These are phyloP conservation scores for Vigna nakashimae DNA, from an alignment of 306 rosid species.

Conservation along the genomic window DNA sequence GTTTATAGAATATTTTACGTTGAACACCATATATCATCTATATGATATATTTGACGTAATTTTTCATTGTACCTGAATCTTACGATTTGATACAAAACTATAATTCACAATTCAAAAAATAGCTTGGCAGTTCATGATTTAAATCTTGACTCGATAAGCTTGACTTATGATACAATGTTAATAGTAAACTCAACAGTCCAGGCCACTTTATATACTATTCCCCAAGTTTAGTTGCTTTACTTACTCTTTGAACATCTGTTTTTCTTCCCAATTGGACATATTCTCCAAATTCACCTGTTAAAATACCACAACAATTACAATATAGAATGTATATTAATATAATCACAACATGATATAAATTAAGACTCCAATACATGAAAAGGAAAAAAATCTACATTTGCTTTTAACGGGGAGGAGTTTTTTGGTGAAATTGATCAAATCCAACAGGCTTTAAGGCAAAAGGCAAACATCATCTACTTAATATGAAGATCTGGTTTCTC, in stretches of 20 bases:
- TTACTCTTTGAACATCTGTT: conserved; percentile 93
- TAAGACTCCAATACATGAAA: not conserved
- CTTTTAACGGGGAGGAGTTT: not conserved
- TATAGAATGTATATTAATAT: conserved; percentile 6
- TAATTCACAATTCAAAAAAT: no score
- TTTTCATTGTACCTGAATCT: no score
- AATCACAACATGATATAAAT: conserved; percentile 17
- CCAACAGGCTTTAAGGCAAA: not conserved
- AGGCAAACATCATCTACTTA: not conserved
- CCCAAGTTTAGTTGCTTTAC: conserved; percentile 53
- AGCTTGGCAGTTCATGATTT: no score
- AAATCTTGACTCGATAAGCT: no score
- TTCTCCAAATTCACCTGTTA: conserved; percentile 87
- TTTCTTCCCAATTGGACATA: conserved; percentile 96
- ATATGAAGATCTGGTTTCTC: conserved; percentile 7
- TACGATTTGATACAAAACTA: no score
- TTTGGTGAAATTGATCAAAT: not conserved
- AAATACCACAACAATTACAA: conserved; percentile 36
- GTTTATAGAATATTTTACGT: no score
- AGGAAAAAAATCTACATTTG: not conserved
- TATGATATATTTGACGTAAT: no score
- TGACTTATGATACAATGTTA: not conserved
- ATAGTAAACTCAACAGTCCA: conserved; percentile 32
- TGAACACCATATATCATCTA: no score
- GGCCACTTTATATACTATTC: conserved; percentile 17